Base-by-base conservation (phyloP, 1,284 basidiomycete genomes). In the Trametes polyzona region DNA sequence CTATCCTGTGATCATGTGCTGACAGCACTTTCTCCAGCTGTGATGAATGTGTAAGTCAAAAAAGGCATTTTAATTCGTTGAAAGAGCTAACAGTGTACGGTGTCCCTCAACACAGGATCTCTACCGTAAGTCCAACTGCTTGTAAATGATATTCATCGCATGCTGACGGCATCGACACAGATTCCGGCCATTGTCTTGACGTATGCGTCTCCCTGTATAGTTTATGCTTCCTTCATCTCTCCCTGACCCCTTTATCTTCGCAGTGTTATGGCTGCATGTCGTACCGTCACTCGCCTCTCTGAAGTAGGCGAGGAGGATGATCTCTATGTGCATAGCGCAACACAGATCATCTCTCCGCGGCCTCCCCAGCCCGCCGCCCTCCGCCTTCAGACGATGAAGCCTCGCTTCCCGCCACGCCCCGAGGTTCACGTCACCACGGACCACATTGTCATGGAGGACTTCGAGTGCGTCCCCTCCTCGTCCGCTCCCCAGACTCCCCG, bases 131-230 rank as follows among this genome's bases (percentile, higher is more conserved):
- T 67, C 14, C 10, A n/a, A n/a, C n/a, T n/a, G n/a, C 41, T 26
- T 29, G 9, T n/a, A n/a, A 19, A 26, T 47, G 21, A 4, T 36
- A 49, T 52, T 27, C 33, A 77, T 56, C 73, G 71, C 30, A 78
- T 73, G 42, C 76, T 75, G 64, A 27, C 59, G n/a, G n/a, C n/a
- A n/a, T 36, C 19, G 29, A 29, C 10, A 46, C 61, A 86, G 86
- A 77, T 87, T 32, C 87, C 87, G 30, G 85, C 87, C 40, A 84
- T 85, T 16, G 79, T 82, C 14, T 73, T 87, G 56, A 83, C 84
- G 86, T 88, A 72, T 61, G 80, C 52, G 47, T 14, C 30, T 32
- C 6, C n/a, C 29, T 14, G 19, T 6, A 23, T 3, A 5, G 16
- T 32, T 19, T 11, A n/a, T 1, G 16, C 33, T 24, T 26, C 21